Evolutionary conservation across 495 filamentous ascomycete genomes (phyloP).

Genomic region (Ramalina intermedia): DNA sequence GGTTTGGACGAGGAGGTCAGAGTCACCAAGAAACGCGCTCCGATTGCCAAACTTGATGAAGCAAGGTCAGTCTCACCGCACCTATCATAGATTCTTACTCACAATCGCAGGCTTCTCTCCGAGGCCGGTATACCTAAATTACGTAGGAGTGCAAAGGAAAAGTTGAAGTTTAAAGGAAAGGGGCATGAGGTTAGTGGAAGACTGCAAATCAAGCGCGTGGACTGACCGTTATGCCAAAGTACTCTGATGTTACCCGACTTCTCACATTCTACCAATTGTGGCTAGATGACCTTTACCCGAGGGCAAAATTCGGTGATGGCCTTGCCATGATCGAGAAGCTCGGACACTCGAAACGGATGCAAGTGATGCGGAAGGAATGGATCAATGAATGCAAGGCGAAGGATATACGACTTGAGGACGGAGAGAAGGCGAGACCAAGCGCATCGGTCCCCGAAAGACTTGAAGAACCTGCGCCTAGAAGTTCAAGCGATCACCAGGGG

Average conservation of each 20-base stretch:
- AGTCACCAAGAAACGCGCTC: constrained; percentile 56
- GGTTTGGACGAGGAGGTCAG: constrained; percentile 82
- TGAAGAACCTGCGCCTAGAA: too few species aligned
- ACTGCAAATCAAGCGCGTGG: constrained; percentile 1
- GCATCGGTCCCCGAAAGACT: too few species aligned
- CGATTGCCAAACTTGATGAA: constrained; percentile 78
- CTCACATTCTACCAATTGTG: constrained; percentile 89
- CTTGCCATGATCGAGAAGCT: constrained; percentile 85
- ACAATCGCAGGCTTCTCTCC: constrained; percentile 49
- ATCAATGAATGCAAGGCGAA: constrained; percentile 54
- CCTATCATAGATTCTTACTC: background rate
- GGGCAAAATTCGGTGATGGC: constrained; percentile 85
- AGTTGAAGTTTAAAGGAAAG: constrained; percentile 77
- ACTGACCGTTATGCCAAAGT: constrained; percentile 36
- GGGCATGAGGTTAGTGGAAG: constrained; percentile 60
- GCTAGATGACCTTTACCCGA: constrained; percentile 92
- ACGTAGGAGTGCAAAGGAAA: constrained; percentile 50
- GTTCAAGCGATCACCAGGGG: too few species aligned
- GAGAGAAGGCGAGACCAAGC: too few species aligned
- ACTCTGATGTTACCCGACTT: constrained; percentile 66
- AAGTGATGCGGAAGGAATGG: constrained; percentile 66
- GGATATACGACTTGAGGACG: background rate
- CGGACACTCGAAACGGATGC: constrained; percentile 65
- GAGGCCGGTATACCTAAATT: constrained; percentile 73
- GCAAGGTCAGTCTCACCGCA: constrained; percentile 35